phyloP scores from a whole-genome alignment of 2,329 filamentous ascomycete species.

The Furcasterigmium furcatum region DNA sequence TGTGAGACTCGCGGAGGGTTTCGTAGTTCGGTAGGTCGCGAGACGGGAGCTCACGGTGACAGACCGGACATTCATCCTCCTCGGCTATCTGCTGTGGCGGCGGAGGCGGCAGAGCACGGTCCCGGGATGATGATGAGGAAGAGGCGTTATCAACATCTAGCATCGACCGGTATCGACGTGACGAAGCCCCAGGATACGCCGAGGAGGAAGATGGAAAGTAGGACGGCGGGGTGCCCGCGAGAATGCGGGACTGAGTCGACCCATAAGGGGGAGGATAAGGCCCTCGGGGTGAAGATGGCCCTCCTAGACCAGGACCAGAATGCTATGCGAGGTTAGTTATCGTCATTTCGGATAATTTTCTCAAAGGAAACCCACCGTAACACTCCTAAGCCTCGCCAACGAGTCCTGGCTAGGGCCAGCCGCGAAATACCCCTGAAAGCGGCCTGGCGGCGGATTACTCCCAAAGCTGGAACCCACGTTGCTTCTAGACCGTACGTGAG shows the following conservation, averaged over 20 bases:
- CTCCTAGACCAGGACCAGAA: slow-evolving; percentile 15
- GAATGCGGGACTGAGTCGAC: slow-evolving; percentile 33
- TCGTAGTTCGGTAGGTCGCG: slow-evolving; percentile 51
- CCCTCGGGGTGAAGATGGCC: slow-evolving; percentile 19
- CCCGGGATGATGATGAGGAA: slow-evolving; percentile 32
- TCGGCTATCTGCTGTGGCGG: slow-evolving; percentile 55
- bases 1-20: slow-evolving; percentile 53
- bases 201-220: slow-evolving; percentile 24
- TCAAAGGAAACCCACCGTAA: slow-evolving; percentile 3
- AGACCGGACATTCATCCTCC: slow-evolving; percentile 78
- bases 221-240: slow-evolving; percentile 33
- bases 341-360: slow-evolving; percentile 2
- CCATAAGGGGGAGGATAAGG: slow-evolving; percentile 18
- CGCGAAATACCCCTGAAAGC: slow-evolving; percentile 33
- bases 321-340: slow-evolving; percentile 14
- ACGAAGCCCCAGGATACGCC: slow-evolving; percentile 12
- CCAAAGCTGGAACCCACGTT: slow-evolving; percentile 30
- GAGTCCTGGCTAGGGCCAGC: slow-evolving; percentile 26
- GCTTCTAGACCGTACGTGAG: slow-evolving; percentile 44
- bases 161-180: slow-evolving; percentile 21
- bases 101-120: slow-evolving; percentile 35
- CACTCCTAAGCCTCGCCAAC: slow-evolving; percentile 18
- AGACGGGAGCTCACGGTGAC: slow-evolving; percentile 67
- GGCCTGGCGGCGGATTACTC: slow-evolving; percentile 20
- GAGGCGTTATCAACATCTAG: slow-evolving; percentile 26